Base-by-base conservation (phyloP, 2,329 filamentous ascomycete species). In the Penicillium sp. region DNA sequence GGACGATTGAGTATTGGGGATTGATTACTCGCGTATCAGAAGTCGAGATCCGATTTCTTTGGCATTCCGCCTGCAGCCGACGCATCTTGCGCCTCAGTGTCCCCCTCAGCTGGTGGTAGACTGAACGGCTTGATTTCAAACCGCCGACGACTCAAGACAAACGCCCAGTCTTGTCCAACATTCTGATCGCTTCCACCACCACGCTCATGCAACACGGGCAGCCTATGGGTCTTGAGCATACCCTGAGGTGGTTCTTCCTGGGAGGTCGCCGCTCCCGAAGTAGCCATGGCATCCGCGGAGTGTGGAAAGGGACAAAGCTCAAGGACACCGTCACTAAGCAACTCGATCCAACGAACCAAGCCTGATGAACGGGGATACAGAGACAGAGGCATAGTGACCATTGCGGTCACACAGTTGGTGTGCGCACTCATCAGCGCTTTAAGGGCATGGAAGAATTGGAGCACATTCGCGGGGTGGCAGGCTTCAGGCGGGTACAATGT, bases 51-150 rank as follows among this genome's bases (percentile, higher is more conserved):
- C 49, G 78, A 77, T 60, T 88, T 89, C 43, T 77, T 79, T 2
- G 78, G 76, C 56, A 79, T 79, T 54, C 69, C 71, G 41, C 64
- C 64, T 53, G 64, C 54, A 35, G 62, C 68, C 49, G 71, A 70
- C 11, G 72, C 74, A 50, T 78, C 75, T 64, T 83, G 81, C 12
- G 78, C 81, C 60, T 82, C 81, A 36, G 73, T 80, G 57, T 90
- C 89, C 2, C 87, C 89, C 46, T 90, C 88, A 34, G 92, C 76
- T 0, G 93, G 93, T 22, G 93, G 93, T 36, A 99, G 75, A 66
- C 87, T 93, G 70, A 90, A 96, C 0, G 90, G 89, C 61, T 86
- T 88, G 56, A 99, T 89, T 33, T 89, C 80, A 58, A 99, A 83
- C 43, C 89, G 91, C 60, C 81, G 84, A 61, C 89, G 79, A 67